Base-by-base conservation (phyloP, 2,329 filamentous ascomycete genomes). In the Amphichorda felina region DNA sequence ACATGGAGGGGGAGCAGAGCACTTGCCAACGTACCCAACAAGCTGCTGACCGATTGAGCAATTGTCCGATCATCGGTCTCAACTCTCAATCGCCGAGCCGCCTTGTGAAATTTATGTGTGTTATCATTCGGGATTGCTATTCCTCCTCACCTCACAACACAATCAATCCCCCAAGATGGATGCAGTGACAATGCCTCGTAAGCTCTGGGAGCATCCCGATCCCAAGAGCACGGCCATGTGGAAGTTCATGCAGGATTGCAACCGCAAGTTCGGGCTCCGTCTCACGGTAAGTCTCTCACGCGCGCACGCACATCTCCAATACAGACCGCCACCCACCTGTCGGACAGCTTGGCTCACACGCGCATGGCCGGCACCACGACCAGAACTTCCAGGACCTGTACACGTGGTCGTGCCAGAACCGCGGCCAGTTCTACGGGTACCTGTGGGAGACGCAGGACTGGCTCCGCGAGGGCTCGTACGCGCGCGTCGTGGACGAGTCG, bases 341-440 rank as follows among this genome's bases (percentile, higher is more conserved):
- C n/a, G n/a, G n/a, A n/a, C n/a, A n/a, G n/a, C n/a, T n/a, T n/a
- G n/a, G n/a, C n/a, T n/a, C n/a, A n/a, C n/a, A n/a, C n/a, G n/a
- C n/a, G n/a, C n/a, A n/a, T n/a, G 9, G 21, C 10, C 16, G 7
- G 13, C 27, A 34, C 4, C 11, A 21, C 8, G 13, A 8, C 37
- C 32, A 82, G 70, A 76, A 68, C 3, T 91, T 80, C 52, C 56
- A 70, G 35, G 77, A 86, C 13, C 62, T 93, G 6, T 79, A 87
- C 50, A 54, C 66, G 38, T 91, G 74, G 66, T 85, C 82, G 17
- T 64, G 79, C 40, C 55, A 66, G 13, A 62, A 72, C 24, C 73
- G 77, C 25, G 55, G 61, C 8, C 65, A 72, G 31, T 88, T 88
- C 59, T 87, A 73, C 65, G 62, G 64, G 6, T 68, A 75, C 40